Conservation (phyloP, 2,329 filamentous ascomycete species). For the Hymenoscyphus occultus region DNA sequence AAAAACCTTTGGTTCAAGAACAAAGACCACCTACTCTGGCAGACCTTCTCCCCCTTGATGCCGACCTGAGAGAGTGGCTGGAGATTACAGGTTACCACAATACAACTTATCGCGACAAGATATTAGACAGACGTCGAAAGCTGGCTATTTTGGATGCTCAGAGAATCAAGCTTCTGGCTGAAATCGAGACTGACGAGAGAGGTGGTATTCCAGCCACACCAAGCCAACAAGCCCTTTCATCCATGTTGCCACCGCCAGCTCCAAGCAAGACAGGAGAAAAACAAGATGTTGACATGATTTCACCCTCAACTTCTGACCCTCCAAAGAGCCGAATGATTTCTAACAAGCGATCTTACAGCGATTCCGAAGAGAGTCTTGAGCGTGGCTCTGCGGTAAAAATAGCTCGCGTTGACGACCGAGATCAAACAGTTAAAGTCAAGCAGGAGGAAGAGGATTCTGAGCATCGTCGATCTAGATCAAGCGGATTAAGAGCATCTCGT, state of each 20-base stretch:
- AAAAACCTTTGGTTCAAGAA: constrained; percentile 16
- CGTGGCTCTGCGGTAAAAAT: constrained; percentile 23
- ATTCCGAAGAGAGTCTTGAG: constrained; percentile 25
- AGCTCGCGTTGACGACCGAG: constrained; percentile 29
- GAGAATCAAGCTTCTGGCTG: constrained; percentile 31
- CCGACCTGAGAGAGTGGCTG: constrained; percentile 39
- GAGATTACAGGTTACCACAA: constrained; percentile 38
- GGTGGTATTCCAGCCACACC: constrained; percentile 16
- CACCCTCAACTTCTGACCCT: constrained; percentile 14
- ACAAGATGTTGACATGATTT: constrained; percentile 11
- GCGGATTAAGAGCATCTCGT: constrained; percentile 21
- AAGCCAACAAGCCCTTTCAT: constrained; percentile 8
- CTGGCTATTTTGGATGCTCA: constrained; percentile 37
- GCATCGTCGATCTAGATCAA: constrained; percentile 25
- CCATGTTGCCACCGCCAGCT: constrained; percentile 30
- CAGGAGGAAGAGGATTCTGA: constrained; percentile 25
- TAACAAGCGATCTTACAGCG: constrained; percentile 33
- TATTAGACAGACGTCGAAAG: constrained; percentile 29
- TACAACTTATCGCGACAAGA: constrained; percentile 35
- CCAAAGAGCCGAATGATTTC: constrained; percentile 22
- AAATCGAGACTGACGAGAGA: constrained; percentile 31
- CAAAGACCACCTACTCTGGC: constrained; percentile 24
- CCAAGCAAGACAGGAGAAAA: constrained; percentile 22
- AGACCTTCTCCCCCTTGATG: constrained; percentile 30
- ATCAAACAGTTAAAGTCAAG: constrained; percentile 16